Conservation (phyloP, 768 basidiomycete species). For the Phanerochaete carnosa region DNA sequence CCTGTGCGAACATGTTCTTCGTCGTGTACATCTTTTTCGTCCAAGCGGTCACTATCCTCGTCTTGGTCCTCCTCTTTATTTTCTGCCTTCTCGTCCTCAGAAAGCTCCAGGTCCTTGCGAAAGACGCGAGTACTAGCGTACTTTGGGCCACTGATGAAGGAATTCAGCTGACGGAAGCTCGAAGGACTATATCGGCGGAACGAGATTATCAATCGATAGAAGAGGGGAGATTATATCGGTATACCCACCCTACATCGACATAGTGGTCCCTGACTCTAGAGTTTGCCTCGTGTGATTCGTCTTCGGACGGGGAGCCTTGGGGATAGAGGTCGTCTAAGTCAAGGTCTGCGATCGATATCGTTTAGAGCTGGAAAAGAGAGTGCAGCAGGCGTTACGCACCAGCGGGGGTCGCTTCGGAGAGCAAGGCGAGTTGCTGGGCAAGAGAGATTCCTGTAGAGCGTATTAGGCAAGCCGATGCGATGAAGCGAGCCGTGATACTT, state of each 20-base stretch:
- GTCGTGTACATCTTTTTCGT: not conserved
- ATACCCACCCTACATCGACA: slow-evolving; percentile 73
- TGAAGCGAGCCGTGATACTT: not conserved
- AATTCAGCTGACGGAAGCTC: slow-evolving; percentile 58
- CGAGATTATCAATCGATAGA: not conserved
- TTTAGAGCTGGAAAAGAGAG: slow-evolving; percentile 8
- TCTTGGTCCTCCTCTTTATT: slow-evolving; percentile 16
- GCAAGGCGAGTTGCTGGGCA: slow-evolving; percentile 77
- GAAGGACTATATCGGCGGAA: slow-evolving; percentile 50
- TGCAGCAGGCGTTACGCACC: slow-evolving; percentile 41
- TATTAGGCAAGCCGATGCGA: not conserved
- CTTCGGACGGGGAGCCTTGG: slow-evolving; percentile 41
- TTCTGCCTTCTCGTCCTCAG: slow-evolving; percentile 26
- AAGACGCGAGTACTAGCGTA: slow-evolving; percentile 70
- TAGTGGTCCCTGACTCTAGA: slow-evolving; percentile 69
- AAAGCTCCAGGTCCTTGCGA: slow-evolving; percentile 53
- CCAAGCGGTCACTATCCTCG: slow-evolving; percentile 12
- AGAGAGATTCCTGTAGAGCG: slow-evolving; percentile 48
- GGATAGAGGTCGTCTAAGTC: slow-evolving; percentile 69
- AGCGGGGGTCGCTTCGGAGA: slow-evolving; percentile 66
- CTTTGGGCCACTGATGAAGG: slow-evolving; percentile 70
- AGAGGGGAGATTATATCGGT: not conserved
- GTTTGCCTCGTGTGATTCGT: slow-evolving; percentile 31
- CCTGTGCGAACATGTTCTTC: too few species aligned
- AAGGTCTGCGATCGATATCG: slow-evolving; percentile 43